Conservation (phyloP, 352 stramenopile genomes). For the Pythium brassicae region DNA sequence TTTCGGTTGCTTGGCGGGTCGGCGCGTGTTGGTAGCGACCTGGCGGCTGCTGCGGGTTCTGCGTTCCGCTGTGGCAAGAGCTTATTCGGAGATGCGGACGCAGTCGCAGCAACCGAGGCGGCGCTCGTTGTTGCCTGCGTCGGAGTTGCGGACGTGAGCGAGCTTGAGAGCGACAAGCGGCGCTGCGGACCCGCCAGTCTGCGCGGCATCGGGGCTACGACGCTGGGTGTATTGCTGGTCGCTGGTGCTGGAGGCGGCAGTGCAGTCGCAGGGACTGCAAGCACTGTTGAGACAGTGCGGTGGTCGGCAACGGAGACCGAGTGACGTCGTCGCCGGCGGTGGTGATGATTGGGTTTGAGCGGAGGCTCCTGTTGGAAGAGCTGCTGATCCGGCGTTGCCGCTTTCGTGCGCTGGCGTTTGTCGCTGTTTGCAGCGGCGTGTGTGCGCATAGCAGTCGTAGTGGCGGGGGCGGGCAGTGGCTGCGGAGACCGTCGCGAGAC, state of each 20-base stretch:
- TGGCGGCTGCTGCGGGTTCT: neutral
- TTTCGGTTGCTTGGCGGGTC: neutral
- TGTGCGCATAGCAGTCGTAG: too few relatives aligned
- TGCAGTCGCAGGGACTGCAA: neutral
- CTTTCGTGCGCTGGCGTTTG: too few relatives aligned
- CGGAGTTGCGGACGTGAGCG: neutral
- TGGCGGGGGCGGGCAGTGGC: too few relatives aligned
- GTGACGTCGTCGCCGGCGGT: constrained; percentile 4
- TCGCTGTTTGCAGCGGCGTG: too few relatives aligned
- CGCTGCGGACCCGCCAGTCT: neutral
- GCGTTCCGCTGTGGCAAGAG: neutral
- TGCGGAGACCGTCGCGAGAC: neutral
- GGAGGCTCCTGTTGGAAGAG: neutral
- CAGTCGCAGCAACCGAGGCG: too few relatives aligned
- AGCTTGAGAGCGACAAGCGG: constrained; percentile 9
- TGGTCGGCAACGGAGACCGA: constrained; percentile 2
- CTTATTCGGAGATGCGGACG: constrained; percentile 1
- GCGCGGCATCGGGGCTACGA: constrained; percentile 7
- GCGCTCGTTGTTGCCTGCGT: neutral
- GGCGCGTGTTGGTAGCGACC: neutral
- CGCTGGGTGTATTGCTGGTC: neutral
- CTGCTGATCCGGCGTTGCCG: constrained; percentile 9
- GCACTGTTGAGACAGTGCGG: too few relatives aligned
- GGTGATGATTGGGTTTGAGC: neutral
- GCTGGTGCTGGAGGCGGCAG: neutral